A percentile compares a stretch with the other conserved stretches of the same genome.
These are phyloP conservation scores for Xylariaceae sp. DNA, from an alignment of 2,329 filamentous ascomycete species.

Conservation along the genomic window DNA sequence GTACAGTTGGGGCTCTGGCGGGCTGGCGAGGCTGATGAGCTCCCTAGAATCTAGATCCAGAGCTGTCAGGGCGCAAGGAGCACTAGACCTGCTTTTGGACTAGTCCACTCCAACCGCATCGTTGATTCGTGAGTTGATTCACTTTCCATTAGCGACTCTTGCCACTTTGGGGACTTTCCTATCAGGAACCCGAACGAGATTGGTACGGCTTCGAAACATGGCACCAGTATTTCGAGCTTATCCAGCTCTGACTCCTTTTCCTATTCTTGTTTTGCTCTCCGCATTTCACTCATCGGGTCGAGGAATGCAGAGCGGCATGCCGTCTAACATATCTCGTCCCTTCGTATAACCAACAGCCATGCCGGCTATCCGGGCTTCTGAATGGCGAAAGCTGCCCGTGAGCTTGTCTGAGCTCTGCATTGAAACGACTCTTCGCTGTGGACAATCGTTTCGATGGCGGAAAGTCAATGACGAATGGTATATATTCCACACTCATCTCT, in stretches of 20 bases:
- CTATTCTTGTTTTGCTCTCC: no score
- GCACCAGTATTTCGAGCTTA: neutral
- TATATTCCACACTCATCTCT: slow-evolving; percentile 12
- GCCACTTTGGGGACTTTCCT: slow-evolving; percentile 14
- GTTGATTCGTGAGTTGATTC: no score
- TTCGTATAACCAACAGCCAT: slow-evolving; percentile 16
- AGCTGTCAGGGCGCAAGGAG: no score
- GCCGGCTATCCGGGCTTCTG: slow-evolving; percentile 53
- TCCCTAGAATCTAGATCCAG: no score
- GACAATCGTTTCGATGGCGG: slow-evolving; percentile 95
- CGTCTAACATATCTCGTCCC: no score
- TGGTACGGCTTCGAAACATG: no score
- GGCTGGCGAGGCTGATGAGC: no score
- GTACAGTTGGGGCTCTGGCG: no score
- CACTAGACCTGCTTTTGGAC: no score
- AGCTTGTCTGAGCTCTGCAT: slow-evolving; percentile 85
- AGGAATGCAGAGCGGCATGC: no score
- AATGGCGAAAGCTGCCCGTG: slow-evolving; percentile 86
- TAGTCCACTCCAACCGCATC: no score
- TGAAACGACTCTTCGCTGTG: slow-evolving; percentile 89
- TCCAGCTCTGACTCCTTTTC: neutral
- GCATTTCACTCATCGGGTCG: no score
- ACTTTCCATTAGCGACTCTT: slow-evolving; percentile 17
- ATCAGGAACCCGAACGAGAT: neutral
- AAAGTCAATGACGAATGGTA: slow-evolving; percentile 84